Conservation (phyloP, 257 asterid genomes). For the Gardenia jasminoides region DNA sequence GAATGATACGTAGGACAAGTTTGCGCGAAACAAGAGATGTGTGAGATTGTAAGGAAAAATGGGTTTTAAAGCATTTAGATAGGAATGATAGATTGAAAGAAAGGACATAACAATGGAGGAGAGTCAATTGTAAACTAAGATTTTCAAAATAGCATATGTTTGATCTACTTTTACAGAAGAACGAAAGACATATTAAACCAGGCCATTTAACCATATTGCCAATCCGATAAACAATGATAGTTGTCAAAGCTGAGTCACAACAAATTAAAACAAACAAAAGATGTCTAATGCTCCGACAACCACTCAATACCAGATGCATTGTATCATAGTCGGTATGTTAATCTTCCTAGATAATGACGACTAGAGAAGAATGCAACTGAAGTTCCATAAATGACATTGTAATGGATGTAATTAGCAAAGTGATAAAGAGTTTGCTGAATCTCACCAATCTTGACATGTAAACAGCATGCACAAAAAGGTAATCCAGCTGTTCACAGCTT, state of each 20-base stretch:
- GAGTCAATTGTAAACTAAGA: background rate
- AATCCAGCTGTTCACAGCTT: background rate
- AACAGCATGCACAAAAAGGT: background rate
- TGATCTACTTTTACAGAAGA: background rate
- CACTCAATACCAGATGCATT: background rate
- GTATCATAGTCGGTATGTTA: background rate
- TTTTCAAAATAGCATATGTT: background rate
- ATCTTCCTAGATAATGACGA: background rate
- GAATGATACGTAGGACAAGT: background rate
- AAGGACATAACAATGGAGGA: background rate
- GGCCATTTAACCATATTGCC: constrained; percentile 11
- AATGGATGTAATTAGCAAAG: background rate
- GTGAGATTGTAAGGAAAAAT: background rate
- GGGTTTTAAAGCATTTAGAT: background rate
- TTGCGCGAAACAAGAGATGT: background rate
- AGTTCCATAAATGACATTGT: background rate
- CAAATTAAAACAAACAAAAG: constrained; percentile 9
- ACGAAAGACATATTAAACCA: background rate
- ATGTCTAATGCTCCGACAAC: background rate
- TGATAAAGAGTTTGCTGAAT: background rate
- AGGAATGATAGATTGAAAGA: background rate
- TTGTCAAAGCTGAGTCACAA: constrained; percentile 13
- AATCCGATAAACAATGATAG: background rate
- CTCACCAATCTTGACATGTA: constrained; percentile 11
- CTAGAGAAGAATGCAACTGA: background rate